Conservation (phyloP, 2,329 filamentous ascomycete genomes). For the Bipolaris gigantea region DNA sequence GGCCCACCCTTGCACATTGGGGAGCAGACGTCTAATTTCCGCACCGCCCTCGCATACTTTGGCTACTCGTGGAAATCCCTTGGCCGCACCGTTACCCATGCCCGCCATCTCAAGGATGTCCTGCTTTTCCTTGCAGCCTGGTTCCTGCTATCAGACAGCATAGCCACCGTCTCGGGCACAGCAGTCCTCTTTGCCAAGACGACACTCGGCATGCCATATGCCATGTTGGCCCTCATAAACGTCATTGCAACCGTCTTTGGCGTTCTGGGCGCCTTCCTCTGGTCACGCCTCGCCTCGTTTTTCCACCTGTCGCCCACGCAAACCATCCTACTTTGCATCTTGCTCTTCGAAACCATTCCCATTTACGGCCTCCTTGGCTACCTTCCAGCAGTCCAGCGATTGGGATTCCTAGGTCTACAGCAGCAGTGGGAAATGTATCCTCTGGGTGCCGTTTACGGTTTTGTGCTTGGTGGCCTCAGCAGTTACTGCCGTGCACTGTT, state of each 20-base stretch:
- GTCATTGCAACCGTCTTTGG: slow-evolving; percentile 86
- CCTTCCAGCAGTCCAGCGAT: slow-evolving; percentile 72
- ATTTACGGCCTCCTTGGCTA: slow-evolving; percentile 89
- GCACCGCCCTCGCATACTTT: slow-evolving; percentile 71
- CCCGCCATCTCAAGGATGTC: slow-evolving; percentile 71
- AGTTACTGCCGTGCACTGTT: slow-evolving; percentile 91
- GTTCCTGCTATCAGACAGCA: slow-evolving; percentile 92
- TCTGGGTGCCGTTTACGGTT: slow-evolving; percentile 84
- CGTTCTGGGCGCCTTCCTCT: slow-evolving; percentile 84
- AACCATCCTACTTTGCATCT: slow-evolving; percentile 90
- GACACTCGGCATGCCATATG: slow-evolving; percentile 83
- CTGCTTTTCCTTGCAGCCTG: slow-evolving; percentile 81
- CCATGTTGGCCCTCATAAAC: slow-evolving; percentile 87
- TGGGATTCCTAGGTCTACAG: slow-evolving; percentile 83
- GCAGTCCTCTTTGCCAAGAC: slow-evolving; percentile 97
- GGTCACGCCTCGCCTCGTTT: slow-evolving; percentile 74
- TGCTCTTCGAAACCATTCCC: slow-evolving; percentile 87
- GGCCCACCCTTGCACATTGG: slow-evolving; percentile 67
- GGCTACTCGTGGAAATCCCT: slow-evolving; percentile 84
- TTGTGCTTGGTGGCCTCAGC: slow-evolving; percentile 90
- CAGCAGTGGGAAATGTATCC: slow-evolving; percentile 97
- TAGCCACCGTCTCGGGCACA: slow-evolving; percentile 91
- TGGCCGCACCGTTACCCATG: slow-evolving; percentile 75
- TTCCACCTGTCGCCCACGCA: slow-evolving; percentile 75
- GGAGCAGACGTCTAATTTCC: slow-evolving; percentile 29